Evolutionary conservation across 129 eudicot genomes (phyloP).

Genomic region (Flaveria sonorensis): DNA sequence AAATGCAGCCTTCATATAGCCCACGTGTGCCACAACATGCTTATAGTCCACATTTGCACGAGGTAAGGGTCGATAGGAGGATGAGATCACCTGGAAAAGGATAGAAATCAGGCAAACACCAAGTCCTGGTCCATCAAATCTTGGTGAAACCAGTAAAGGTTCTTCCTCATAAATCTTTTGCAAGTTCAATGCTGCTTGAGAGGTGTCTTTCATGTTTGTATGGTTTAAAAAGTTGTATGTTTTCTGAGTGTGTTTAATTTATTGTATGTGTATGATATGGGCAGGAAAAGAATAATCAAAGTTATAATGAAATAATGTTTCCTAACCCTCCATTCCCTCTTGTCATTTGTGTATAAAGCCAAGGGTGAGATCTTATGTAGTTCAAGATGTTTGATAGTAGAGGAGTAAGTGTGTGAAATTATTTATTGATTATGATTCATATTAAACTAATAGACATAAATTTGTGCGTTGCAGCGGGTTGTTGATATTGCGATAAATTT

Average conservation of each 20-base stretch:
- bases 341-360: not conserved
- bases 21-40: constrained; percentile 48
- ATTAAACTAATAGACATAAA: no score
- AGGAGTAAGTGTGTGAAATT: no score
- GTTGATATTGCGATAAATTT: no score
- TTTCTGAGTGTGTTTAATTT: constrained; percentile 3
- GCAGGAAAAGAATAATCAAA: constrained; percentile 38
- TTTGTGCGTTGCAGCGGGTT: no score
- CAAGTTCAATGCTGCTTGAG: constrained; percentile 47
- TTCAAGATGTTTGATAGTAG: not conserved
- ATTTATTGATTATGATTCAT: no score
- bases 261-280: constrained; percentile 33
- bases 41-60: constrained; percentile 48
- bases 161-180: constrained; percentile 43
- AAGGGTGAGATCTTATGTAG: not conserved
- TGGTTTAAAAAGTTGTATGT: constrained; percentile 25
- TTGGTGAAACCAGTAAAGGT: constrained; percentile 50
- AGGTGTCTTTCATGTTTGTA: constrained; percentile 38
- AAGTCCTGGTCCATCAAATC: constrained; percentile 58
- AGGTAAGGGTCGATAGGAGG: constrained; percentile 42
- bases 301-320: constrained; percentile 4
- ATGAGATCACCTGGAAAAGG: constrained; percentile 44
- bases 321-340: not conserved
- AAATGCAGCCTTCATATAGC: constrained; percentile 54
- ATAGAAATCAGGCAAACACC: constrained; percentile 57